Base-by-base conservation (phyloP, 2,329 filamentous ascomycete species). In the Aureobasidium sp. region DNA sequence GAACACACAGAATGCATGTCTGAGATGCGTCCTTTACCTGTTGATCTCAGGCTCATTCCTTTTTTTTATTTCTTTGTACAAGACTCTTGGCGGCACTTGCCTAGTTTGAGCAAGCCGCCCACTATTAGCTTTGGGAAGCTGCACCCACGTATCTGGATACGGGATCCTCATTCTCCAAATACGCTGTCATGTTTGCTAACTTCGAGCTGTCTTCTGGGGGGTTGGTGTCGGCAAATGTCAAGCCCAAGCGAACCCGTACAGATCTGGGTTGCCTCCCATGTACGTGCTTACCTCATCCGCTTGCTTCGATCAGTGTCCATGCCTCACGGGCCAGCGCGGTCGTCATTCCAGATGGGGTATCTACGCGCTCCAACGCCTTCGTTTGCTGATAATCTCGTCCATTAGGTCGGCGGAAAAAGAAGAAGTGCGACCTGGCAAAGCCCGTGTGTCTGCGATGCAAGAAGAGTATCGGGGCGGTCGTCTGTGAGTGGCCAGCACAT, bases 141-240 rank as follows among this genome's bases (percentile, higher is more conserved):
- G 38, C 38, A 40, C 21, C 21, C 4, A 25, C 38, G 8, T 24
- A 7, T 16, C 21, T 19, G 19, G 38, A n/a, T 25, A 38, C 6
- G 29, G 32, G 25, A 38, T 29, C 45, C 16, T 39, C 45, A 38
- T 24, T 49, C 45, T 34, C 34, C 24, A 25, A n/a, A 30, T 49
- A 16, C 16, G 24, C 34, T 49, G 48, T 51, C 48, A 51, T 51
- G 48, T 51, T 51, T 51, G 48, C 48, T 40, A 51, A 51, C 34
- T 51, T 51, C 27, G 48, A 51, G 21, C 37, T 51, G 25, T 51
- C 48, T 17, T 34, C 48, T 16, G 48, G 48, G 25, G 48, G 37
- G 11, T 11, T 51, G 48, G 48, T 51, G 5, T 27, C 35, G 14
- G 37, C 48, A 21, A 37, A 51, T 16, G 37, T 51, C 48, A 40